Evolutionary conservation across 768 basidiomycete species (phyloP).

Genomic region (Panus rudis): DNA sequence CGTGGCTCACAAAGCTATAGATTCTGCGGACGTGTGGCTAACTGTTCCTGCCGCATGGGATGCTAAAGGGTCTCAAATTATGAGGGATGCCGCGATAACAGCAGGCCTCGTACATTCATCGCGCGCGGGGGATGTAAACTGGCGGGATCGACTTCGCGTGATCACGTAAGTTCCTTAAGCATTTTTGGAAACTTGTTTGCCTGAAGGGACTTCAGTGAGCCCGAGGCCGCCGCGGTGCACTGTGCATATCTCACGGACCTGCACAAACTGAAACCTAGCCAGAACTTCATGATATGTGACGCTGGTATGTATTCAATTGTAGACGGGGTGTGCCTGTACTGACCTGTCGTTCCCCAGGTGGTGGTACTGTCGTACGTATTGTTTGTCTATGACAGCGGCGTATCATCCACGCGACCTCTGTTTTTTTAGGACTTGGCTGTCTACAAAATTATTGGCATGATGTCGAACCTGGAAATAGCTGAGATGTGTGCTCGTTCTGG

Average conservation of each 20-base stretch:
- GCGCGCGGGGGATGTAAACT: conserved; percentile 60
- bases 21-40: conserved; percentile 77
- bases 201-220: conserved; percentile 34
- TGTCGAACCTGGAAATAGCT: conserved; percentile 81
- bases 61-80: conserved; percentile 74
- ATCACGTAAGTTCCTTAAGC: conserved; percentile 61
- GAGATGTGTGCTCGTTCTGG: conserved; percentile 87
- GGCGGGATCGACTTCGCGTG: conserved; percentile 77
- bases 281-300: conserved; percentile 90
- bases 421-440: conserved; percentile 33
- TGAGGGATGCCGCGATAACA: conserved; percentile 77
- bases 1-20: conserved; percentile 28
- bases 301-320: conserved; percentile 33
- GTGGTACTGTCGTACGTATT: conserved; percentile 59
- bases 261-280: conserved; percentile 70
- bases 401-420: neutral
- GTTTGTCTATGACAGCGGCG: neutral
- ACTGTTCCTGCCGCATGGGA: conserved; percentile 93
- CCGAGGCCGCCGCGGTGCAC: conserved; percentile 88
- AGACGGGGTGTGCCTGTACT: conserved; percentile 23
- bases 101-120: conserved; percentile 75
- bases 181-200: neutral
- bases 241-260: conserved; percentile 77
- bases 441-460: conserved; percentile 68
- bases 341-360: conserved; percentile 20